Evolutionary conservation across 108 stramenopile genomes (phyloP), one percentile per base, ranked within the genome.

Genomic region (Aurantiochytrium sp.): DNA sequence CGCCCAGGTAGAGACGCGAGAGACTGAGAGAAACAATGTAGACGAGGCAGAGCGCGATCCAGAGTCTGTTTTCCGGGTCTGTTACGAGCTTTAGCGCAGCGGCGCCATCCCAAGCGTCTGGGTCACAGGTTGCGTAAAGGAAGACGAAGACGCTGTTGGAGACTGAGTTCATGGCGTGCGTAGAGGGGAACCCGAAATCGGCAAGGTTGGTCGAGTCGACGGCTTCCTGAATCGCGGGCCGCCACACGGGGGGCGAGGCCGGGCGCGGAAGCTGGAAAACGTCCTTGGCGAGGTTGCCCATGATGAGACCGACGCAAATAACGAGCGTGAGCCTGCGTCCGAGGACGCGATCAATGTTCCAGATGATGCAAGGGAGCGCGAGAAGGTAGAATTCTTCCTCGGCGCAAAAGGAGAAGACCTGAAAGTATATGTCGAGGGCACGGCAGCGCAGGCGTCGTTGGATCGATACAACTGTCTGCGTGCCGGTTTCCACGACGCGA

Each of bases 301-400:
- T 5, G 49, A 83, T 83, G 51, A 83, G 73, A 10, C 73, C 73
- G 23, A 83, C 21, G 51, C 49, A 51, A 12, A 83, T 28, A 16
- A 83, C 49, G 51, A 83, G 51, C 51, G 51, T 53, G 49, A 83
- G 44, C 23, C 73, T 47, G 3, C 16, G 10, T 10, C 73, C 73
- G 23, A 83, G 51, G 49, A 83, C 51, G 23, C 51, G 42, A 44
- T 83, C 73, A 1, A 83, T 5, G 73, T 83, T 83, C 73, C 73
- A 83, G 51, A 83, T 83, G 23, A 83, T n/a, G 73, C 12, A 83
- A 6, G 73, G 73, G 23, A 83, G 4, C 51, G 51, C 44, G 21
- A 83, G 73, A 10, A 83, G 73, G 73, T 83, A 83, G 51, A 83
- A 83, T 44, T 83, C 73, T 44, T 83, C 73, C 73, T 83, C 73